A percentile compares a stretch with the other conserved stretches of the same genome.
Conservation (phyloP, 139 green algal genomes). For the Coelastrella sp. region DNA sequence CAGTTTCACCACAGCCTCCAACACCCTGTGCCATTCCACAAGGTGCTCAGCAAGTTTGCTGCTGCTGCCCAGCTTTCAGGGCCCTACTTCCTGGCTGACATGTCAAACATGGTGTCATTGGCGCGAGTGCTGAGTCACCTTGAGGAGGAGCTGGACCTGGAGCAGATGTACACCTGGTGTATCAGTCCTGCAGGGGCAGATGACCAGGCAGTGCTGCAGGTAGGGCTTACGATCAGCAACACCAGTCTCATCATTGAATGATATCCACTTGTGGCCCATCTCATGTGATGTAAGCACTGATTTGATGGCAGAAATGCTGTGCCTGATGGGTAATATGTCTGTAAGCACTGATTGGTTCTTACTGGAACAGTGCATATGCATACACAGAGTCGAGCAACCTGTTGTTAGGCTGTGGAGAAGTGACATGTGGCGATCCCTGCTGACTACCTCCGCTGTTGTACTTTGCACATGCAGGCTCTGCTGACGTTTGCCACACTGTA, state of each 20-base stretch:
- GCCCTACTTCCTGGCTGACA: conserved; percentile 28
- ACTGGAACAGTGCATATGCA: too few species aligned
- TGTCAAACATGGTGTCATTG: conserved; percentile 34
- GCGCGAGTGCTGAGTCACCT: not conserved
- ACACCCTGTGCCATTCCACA: conserved; percentile 11
- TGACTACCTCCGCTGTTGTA: too few species aligned
- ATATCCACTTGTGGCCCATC: too few species aligned
- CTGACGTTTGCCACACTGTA: conserved; percentile 16
- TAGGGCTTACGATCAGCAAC: not conserved
- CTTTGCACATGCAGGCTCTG: conserved; percentile 10
- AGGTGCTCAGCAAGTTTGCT: conserved; percentile 3
- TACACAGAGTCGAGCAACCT: too few species aligned
- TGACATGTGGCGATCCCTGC: too few species aligned
- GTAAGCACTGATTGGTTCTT: too few species aligned
- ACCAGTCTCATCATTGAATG: not conserved
- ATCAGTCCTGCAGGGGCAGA: conserved; percentile 25
- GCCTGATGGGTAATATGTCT: too few species aligned
- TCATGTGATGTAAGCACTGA: too few species aligned
- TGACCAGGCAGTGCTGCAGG: conserved; percentile 18
- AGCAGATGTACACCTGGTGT: conserved; percentile 34
- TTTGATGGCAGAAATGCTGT: too few species aligned
- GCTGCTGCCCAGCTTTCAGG: not conserved
- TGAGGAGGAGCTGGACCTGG: not conserved
- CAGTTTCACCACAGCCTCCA: not conserved
- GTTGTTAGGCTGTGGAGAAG: too few species aligned